Percentiles rank a stretch among this genome's conserved stretches.
phyloP scores from a whole-genome alignment of 2,329 filamentous ascomycete genomes.

The Cercospora sojina region DNA sequence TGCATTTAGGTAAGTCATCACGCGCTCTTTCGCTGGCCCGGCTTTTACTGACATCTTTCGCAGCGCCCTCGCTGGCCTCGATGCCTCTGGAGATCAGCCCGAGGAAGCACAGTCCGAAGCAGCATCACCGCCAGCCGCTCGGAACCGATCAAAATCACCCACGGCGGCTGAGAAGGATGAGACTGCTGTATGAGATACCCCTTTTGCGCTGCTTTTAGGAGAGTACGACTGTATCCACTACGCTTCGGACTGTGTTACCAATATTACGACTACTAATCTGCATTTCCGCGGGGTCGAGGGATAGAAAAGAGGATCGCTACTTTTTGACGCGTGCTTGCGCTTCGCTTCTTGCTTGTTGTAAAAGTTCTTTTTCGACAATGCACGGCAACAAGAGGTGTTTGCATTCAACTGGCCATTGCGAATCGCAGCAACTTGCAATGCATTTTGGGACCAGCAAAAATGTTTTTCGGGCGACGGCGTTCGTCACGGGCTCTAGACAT shows the following conservation, averaged over 20 bases:
- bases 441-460: slow-evolving; percentile 15
- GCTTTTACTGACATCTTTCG: slow-evolving; percentile 28
- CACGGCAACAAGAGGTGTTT: slow-evolving; percentile 16
- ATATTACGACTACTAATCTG: slow-evolving; percentile 26
- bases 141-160: slow-evolving; percentile 33
- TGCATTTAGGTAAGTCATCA: slow-evolving; percentile 77
- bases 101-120: slow-evolving; percentile 59
- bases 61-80: slow-evolving; percentile 56
- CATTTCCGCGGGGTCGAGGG: slow-evolving; percentile 17
- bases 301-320: slow-evolving; percentile 14
- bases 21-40: not conserved
- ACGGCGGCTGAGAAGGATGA: slow-evolving; percentile 32
- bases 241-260: slow-evolving; percentile 25
- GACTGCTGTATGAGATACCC: slow-evolving; percentile 35
- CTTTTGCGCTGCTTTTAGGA: slow-evolving; percentile 23
- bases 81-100: slow-evolving; percentile 55
- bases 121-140: slow-evolving; percentile 35
- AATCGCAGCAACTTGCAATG: slow-evolving; percentile 6
- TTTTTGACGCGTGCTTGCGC: slow-evolving; percentile 7
- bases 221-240: slow-evolving; percentile 29
- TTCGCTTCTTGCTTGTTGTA: slow-evolving; percentile 14
- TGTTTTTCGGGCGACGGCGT: slow-evolving; percentile 19
- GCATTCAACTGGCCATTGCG: slow-evolving; percentile 1
- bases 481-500: slow-evolving; percentile 18
- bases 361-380: slow-evolving; percentile 15